Evolutionary conservation across 1,284 basidiomycete genomes (phyloP).

Genomic region (Mycosarcoma maydis): DNA sequence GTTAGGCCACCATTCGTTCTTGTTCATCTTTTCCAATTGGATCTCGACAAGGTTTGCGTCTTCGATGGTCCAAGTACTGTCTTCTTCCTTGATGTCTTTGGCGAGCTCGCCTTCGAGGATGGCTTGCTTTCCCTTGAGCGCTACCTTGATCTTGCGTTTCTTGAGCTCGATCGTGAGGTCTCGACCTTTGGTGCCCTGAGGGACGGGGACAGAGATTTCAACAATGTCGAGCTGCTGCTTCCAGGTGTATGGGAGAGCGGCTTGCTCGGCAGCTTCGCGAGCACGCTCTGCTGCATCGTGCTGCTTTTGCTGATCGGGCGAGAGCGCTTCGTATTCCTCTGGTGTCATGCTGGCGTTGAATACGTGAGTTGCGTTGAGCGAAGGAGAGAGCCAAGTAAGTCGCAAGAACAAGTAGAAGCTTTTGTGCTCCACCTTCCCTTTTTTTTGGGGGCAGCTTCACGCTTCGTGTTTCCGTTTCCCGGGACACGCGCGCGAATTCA

Average conservation of each 20-base stretch:
- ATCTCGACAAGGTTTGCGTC: constrained; percentile 79
- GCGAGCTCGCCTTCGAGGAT: constrained; percentile 85
- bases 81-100: constrained; percentile 91
- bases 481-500: background rate
- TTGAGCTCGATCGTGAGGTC: constrained; percentile 80
- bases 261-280: constrained; percentile 82
- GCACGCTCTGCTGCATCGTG: constrained; percentile 77
- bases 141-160: constrained; percentile 83
- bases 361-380: background rate
- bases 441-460: too few relatives aligned
- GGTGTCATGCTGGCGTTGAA: constrained; percentile 72
- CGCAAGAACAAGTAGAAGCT: constrained; percentile 67
- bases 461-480: constrained; percentile 1
- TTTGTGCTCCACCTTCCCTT: constrained; percentile 67
- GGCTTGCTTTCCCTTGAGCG: constrained; percentile 83
- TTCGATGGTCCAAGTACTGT: constrained; percentile 96
- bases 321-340: constrained; percentile 79
- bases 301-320: constrained; percentile 78
- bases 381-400: constrained; percentile 4
- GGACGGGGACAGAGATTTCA: constrained; percentile 83
- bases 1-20: constrained; percentile 96
- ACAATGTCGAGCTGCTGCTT: constrained; percentile 87
- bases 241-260: constrained; percentile 90
- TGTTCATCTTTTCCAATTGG: constrained; percentile 86
- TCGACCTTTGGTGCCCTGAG: constrained; percentile 82